phyloP scores from a whole-genome alignment of 2,329 filamentous ascomycete species.

The Sporothrix inflata region DNA sequence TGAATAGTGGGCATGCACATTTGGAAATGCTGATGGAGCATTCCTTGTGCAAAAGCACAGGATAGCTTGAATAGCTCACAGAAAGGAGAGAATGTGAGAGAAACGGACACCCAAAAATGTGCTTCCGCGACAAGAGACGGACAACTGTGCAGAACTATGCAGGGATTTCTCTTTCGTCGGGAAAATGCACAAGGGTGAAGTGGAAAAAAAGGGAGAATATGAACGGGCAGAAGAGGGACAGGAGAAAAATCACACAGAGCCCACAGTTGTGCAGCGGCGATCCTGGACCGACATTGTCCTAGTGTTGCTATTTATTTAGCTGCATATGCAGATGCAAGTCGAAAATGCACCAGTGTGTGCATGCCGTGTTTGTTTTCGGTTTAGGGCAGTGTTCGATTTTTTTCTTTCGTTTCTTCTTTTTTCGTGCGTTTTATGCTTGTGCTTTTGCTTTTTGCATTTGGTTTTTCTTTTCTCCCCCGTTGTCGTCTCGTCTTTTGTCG shows the following conservation, averaged over 20 bases:
- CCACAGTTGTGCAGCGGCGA: slow-evolving; percentile 19
- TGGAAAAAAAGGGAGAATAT: slow-evolving; percentile 1
- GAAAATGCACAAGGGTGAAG: neutral
- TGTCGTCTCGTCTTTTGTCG: neutral
- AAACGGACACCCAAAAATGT: neutral
- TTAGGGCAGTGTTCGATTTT: neutral
- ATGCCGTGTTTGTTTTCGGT: slow-evolving; percentile 12
- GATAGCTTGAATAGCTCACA: neutral
- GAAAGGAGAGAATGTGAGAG: neutral
- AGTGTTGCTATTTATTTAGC: slow-evolving; percentile 9
- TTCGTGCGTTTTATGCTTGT: neutral
- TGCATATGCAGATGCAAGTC: slow-evolving; percentile 23
- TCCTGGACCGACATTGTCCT: slow-evolving; percentile 6
- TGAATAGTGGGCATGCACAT: neutral
- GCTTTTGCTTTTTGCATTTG: neutral
- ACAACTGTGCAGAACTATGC: neutral
- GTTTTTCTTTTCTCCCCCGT: neutral
- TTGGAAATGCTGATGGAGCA: neutral
- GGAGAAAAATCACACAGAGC: neutral
- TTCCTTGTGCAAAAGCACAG: neutral
- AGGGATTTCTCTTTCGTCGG: slow-evolving; percentile 11
- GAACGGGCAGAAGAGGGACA: neutral
- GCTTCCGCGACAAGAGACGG: neutral
- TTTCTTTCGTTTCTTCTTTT: neutral
- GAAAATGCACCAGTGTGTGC: slow-evolving; percentile 3